A percentile compares a stretch with the other conserved stretches of the same genome.
These are phyloP conservation scores for Erythrophleum ivorense DNA, from an alignment of 331 rosid species.

Conservation along the genomic window DNA sequence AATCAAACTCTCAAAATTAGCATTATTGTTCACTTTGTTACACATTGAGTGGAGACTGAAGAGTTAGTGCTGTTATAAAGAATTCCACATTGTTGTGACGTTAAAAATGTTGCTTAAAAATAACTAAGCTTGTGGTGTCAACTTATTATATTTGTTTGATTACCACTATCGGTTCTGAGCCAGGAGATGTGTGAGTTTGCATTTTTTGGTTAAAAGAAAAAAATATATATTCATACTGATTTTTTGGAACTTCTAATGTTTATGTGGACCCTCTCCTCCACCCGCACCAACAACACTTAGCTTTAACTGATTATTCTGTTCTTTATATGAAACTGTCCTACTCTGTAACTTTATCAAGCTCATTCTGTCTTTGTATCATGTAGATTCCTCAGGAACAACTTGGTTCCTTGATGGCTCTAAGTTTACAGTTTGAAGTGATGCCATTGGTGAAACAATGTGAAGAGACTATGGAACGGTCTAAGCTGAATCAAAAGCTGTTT, in stretches of 20 bases:
- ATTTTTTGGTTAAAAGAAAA: too few species aligned
- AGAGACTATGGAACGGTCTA: constrained; percentile 64
- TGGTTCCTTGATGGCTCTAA: constrained; percentile 70
- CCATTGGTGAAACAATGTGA: constrained; percentile 84
- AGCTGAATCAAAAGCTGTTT: constrained; percentile 58
- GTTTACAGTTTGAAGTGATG: constrained; percentile 74
- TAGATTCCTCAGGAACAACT: constrained; percentile 77
- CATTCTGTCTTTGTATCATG: constrained; percentile 36
- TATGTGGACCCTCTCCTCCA: background rate
- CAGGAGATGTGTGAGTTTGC: too few species aligned
- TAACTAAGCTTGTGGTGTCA: too few species aligned
- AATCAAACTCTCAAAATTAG: background rate
- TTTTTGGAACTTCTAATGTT: background rate
- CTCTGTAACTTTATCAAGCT: background rate
- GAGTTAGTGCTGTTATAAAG: too few species aligned
- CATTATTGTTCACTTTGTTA: too few species aligned
- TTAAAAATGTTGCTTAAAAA: too few species aligned
- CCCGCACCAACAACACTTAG: background rate
- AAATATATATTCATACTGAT: background rate
- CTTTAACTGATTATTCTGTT: background rate
- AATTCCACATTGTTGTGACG: too few species aligned
- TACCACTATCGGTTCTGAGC: too few species aligned
- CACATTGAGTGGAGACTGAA: too few species aligned
- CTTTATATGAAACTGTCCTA: background rate
- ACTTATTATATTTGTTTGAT: too few species aligned